Base-by-base conservation (phyloP, 1,284 basidiomycete genomes). In the Rugosomyces carneus region DNA sequence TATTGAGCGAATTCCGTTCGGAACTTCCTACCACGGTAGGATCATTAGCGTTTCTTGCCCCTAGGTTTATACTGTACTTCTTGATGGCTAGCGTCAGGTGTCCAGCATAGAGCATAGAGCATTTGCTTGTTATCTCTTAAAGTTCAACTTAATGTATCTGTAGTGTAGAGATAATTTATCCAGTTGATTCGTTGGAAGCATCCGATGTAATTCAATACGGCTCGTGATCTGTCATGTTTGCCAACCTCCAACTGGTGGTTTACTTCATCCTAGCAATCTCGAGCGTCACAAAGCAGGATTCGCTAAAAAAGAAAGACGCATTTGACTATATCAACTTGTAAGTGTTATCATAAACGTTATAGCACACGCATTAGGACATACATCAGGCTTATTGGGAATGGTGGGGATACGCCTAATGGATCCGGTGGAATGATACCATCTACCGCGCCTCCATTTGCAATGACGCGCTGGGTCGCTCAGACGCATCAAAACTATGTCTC, bases 401-500 rank as follows among this genome's bases (percentile, higher is more conserved):
- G 81, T 0, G 85, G 85, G 0, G 75, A 78, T 53, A 76, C 76
- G 0, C 84, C 84, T 1, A 80, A 86, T 53, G 76, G 73, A 1
- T 80, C 81, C 0, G 83, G 83, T 35, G 86, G 88, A 7, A 79
- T 74, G 75, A 82, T 84, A 37, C 81, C 82, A 0, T 82, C 80
- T 16, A 80, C 80, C 1, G 82, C 83, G 0, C 85, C 86, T 6
- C 88, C 88, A 0, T 91, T 90, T 54, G 88, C 74, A 2, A 88
- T 89, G 84, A 89, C 84, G 0, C 76, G 87, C 19, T 89, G 87
- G 86, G 80, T 82, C 7, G 79, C 81, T 0, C 83, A 84, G 59
- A 86, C 81, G 10, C 75, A 80, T 46, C 66, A 75, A 42, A 83
- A 85, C 63, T 85, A 81, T 50, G 86, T 90, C 40, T 89, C 85